Percentiles rank a stretch among this genome's conserved stretches.
These are phyloP conservation scores for Hygrophorus pudorinus DNA, from an alignment of 768 basidiomycete species.

Conservation along the genomic window DNA sequence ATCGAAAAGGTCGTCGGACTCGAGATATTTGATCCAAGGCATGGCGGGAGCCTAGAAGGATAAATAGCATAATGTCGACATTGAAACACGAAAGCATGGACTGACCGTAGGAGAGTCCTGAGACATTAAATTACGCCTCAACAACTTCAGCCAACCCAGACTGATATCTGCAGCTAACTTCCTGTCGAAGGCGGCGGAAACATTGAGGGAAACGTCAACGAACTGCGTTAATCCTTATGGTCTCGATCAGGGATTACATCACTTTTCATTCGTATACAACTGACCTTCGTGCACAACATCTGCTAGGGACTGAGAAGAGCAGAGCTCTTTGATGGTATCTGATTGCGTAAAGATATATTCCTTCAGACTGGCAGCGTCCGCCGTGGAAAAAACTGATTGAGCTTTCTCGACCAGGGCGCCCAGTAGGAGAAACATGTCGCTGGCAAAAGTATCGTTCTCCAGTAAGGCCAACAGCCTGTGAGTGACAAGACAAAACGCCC, in stretches of 20 bases:
- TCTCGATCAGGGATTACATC: slow-evolving; percentile 2
- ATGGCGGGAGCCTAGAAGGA: slow-evolving; percentile 17
- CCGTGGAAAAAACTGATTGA: slow-evolving; percentile 15
- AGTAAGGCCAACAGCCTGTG: slow-evolving; percentile 22
- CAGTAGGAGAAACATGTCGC: slow-evolving; percentile 28
- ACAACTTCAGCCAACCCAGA: slow-evolving; percentile 28
- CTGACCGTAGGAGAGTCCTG: neutral
- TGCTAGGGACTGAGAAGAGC: slow-evolving; percentile 19
- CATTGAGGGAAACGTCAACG: slow-evolving; percentile 29
- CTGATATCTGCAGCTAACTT: slow-evolving; percentile 29
- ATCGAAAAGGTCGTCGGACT: slow-evolving; percentile 27
- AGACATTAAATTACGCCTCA: slow-evolving; percentile 8
- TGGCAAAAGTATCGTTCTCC: slow-evolving; percentile 15
- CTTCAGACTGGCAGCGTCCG: slow-evolving; percentile 29
- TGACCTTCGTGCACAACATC: slow-evolving; percentile 25
- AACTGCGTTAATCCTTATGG: slow-evolving; percentile 31
- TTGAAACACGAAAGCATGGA: neutral
- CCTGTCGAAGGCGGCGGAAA: slow-evolving; percentile 26
- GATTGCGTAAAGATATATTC: slow-evolving; percentile 26
- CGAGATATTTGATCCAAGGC: slow-evolving; percentile 52
- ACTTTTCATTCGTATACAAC: neutral
- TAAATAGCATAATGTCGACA: neutral
- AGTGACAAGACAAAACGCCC: slow-evolving; percentile 26
- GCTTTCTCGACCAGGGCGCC: slow-evolving; percentile 25
- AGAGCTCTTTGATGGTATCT: slow-evolving; percentile 23